These are phyloP conservation scores for Quercus lobata DNA, from an alignment of 331 rosid genomes.

Conservation along the genomic window DNA sequence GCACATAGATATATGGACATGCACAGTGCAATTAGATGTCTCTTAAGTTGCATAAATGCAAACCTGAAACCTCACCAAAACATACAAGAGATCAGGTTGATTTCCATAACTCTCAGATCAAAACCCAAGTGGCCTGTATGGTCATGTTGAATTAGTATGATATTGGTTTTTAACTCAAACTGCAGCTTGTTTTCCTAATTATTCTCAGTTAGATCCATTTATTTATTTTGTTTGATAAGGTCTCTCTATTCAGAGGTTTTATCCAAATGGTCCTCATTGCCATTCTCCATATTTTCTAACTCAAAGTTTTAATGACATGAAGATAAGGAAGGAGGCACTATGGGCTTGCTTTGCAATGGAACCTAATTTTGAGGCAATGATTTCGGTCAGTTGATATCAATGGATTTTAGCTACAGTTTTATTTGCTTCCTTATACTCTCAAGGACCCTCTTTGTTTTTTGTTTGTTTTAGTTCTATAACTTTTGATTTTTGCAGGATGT, in stretches of 20 bases:
- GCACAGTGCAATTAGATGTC: not conserved
- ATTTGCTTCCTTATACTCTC: not conserved
- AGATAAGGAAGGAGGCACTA: slow-evolving; percentile 92
- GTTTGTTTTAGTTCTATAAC: not conserved
- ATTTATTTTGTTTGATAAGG: not conserved
- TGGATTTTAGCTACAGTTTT: not conserved
- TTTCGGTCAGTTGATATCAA: slow-evolving; percentile 45
- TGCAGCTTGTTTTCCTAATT: not conserved
- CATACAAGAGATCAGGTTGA: not conserved
- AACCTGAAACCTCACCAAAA: not conserved
- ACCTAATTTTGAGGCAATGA: slow-evolving; percentile 84
- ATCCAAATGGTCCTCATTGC: slow-evolving; percentile 1
- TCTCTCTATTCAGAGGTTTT: slow-evolving; percentile 7
- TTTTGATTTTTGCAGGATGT: slow-evolving; percentile 59
- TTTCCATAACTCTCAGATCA: not conserved
- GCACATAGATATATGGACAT: not conserved
- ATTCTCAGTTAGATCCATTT: not conserved
- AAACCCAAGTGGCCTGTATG: not conserved
- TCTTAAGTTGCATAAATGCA: not conserved
- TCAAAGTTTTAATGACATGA: slow-evolving; percentile 27
- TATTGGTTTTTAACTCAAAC: not conserved
- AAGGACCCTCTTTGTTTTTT: not conserved
- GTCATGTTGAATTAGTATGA: not conserved
- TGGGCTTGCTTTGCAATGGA: slow-evolving; percentile 92
- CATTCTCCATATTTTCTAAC: slow-evolving; percentile 10